phyloP scores from a whole-genome alignment of 805 yeast genomes.

The Lipomyces spencermartinsiae region DNA sequence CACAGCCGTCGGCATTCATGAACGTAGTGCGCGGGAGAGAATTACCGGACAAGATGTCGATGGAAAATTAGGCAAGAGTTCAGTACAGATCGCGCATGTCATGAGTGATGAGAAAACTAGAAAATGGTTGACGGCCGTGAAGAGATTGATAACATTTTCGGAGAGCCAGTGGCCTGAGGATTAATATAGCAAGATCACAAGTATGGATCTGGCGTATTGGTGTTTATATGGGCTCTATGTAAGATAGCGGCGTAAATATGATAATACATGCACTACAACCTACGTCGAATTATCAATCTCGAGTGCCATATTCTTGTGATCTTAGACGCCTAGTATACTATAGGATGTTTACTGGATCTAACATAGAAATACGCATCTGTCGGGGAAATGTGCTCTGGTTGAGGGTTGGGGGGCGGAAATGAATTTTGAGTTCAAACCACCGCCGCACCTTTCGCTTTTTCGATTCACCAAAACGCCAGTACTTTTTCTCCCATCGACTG shows the following conservation, averaged over 20 bases:
- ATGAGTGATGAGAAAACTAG: conserved; percentile 80
- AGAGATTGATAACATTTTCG: conserved; percentile 69
- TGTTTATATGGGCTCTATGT: not conserved
- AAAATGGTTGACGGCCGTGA: conserved; percentile 74
- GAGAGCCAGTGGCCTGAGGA: conserved; percentile 47
- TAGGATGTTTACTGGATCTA: too few relatives aligned
- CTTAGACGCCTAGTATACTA: too few relatives aligned
- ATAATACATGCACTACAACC: too few relatives aligned
- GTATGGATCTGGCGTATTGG: conserved; percentile 6
- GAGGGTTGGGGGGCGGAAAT: not conserved
- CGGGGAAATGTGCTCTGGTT: too few relatives aligned
- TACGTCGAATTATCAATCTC: too few relatives aligned
- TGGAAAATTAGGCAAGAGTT: conserved; percentile 23
- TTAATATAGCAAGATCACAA: not conserved
- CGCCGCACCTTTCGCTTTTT: not conserved
- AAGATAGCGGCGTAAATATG: too few relatives aligned
- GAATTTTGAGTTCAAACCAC: not conserved
- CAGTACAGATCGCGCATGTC: conserved; percentile 61
- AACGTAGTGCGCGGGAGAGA: conserved; percentile 66
- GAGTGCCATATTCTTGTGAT: too few relatives aligned
- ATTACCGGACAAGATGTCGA: conserved; percentile 56
- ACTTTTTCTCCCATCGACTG: not conserved
- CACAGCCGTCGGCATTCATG: conserved; percentile 77
- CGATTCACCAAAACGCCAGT: not conserved
- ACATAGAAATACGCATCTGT: too few relatives aligned